Conservation (phyloP, 2,329 filamentous ascomycete genomes). For the Plenodomus tracheiphilus region DNA sequence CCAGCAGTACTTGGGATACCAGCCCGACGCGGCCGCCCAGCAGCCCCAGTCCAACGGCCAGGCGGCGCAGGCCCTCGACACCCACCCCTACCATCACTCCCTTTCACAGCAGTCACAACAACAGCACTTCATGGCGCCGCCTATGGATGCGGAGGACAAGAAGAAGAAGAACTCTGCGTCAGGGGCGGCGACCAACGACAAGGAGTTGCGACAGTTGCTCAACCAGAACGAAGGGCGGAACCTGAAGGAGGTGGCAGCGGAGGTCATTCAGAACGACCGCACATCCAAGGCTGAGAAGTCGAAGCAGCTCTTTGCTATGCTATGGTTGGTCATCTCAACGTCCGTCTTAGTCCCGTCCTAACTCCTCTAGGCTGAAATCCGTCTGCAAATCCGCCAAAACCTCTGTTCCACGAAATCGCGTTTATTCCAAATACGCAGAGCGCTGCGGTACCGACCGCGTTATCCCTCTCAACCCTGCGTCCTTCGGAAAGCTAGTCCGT, state of each 20-base stretch:
- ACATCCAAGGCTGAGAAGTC: conserved; percentile 81
- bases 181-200: conserved; percentile 77
- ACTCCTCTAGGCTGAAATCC: conserved; percentile 66
- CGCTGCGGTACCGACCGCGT: conserved; percentile 92
- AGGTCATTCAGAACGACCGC: conserved; percentile 77
- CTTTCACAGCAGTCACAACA: conserved; percentile 28
- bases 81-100: conserved; percentile 33
- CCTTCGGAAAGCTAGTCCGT: conserved; percentile 94
- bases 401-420: conserved; percentile 87
- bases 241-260: conserved; percentile 71
- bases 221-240: conserved; percentile 68
- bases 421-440: conserved; percentile 94
- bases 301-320: conserved; percentile 85
- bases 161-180: conserved; percentile 63
- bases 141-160: conserved; percentile 47
- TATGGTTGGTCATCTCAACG: conserved; percentile 64
- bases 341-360: conserved; percentile 18
- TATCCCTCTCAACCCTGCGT: conserved; percentile 92
- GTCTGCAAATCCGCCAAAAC: conserved; percentile 73
- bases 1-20: conserved; percentile 39
- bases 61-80: conserved; percentile 32
- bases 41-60: conserved; percentile 20
- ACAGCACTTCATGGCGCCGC: conserved; percentile 31
- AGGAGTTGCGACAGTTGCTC: conserved; percentile 77
- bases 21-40: conserved; percentile 22